These are phyloP conservation scores for Podila verticillata DNA, from an alignment of 192 early-diverging fungal species.

Conservation along the genomic window DNA sequence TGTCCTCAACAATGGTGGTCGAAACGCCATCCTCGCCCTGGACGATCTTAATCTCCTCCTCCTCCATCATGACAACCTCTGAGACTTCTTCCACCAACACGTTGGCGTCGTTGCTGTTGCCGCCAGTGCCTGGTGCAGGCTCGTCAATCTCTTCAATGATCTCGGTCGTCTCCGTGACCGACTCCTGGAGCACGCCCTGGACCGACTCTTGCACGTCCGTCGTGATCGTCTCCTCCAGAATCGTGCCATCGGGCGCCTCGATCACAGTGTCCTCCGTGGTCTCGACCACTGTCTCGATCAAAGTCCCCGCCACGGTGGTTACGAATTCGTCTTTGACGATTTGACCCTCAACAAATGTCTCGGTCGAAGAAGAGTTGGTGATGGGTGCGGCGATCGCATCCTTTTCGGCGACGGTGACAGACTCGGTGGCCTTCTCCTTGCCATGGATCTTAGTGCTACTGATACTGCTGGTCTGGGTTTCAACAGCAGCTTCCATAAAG, in stretches of 20 bases:
- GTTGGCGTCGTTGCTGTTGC: neutral
- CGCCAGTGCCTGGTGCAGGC: neutral
- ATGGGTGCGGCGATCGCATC: neutral
- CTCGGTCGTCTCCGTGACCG: slow-evolving; percentile 16
- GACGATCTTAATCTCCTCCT: neutral
- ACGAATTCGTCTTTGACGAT: slow-evolving; percentile 13
- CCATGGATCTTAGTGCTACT: neutral
- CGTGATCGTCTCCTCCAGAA: slow-evolving; percentile 28
- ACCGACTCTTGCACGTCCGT: slow-evolving; percentile 15
- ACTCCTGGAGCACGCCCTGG: slow-evolving; percentile 14
- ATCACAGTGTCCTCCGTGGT: slow-evolving; percentile 23
- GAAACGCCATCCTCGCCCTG: slow-evolving; percentile 23
- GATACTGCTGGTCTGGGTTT: neutral
- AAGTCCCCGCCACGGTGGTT: slow-evolving; percentile 4
- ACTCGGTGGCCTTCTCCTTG: too few relatives aligned
- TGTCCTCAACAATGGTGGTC: slow-evolving; percentile 20
- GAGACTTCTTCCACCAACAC: neutral
- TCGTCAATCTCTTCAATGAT: slow-evolving; percentile 22
- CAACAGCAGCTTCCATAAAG: slow-evolving; percentile 9
- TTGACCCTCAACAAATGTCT: neutral
- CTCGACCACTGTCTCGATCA: slow-evolving; percentile 21
- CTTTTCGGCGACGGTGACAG: neutral
- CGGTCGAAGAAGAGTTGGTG: neutral
- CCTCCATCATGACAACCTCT: slow-evolving; percentile 12
- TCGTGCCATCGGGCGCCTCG: slow-evolving; percentile 13